A percentile compares a stretch with the other conserved stretches of the same genome.
Conservation (phyloP, 2,329 filamentous ascomycete genomes). For the Trichoderma sp. region DNA sequence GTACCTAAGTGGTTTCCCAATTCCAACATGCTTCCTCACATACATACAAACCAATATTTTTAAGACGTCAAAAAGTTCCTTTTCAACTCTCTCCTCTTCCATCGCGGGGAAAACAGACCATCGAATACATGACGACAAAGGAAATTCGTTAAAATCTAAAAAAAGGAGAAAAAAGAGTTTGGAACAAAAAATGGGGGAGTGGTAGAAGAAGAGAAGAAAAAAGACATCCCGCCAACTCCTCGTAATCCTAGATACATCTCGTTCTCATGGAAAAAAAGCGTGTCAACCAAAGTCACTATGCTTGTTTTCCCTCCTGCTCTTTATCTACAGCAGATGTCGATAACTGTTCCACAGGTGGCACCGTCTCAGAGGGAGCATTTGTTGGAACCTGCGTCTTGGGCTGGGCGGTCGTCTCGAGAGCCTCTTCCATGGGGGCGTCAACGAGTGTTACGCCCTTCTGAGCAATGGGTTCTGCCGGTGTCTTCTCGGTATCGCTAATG, state of each 20-base stretch:
- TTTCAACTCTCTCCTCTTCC: background rate
- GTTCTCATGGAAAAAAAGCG: background rate
- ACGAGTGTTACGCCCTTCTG: background rate
- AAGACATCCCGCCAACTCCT: constrained; percentile 8
- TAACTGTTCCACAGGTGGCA: constrained; percentile 16
- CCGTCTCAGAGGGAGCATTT: background rate
- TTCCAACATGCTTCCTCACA: background rate
- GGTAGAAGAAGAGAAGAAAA: background rate
- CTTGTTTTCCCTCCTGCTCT: constrained; percentile 13
- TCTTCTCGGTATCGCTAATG: background rate
- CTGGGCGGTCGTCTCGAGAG: background rate
- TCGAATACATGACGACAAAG: constrained; percentile 14
- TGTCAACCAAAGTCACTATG: background rate
- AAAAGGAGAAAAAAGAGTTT: background rate
- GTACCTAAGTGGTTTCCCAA: background rate
- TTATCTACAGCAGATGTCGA: constrained; percentile 17
- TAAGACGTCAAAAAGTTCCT: background rate
- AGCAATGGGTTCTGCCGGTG: background rate
- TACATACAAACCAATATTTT: background rate
- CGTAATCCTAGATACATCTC: constrained; percentile 9
- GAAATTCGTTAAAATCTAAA: constrained; percentile 20
- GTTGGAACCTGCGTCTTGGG: background rate
- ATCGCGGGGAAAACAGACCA: background rate
- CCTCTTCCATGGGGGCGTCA: background rate
- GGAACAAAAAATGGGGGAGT: background rate